Evolutionary conservation across 257 asterid species (phyloP), one percentile per base, ranked within the genome.

Genomic region (Solanum paucissectum): DNA sequence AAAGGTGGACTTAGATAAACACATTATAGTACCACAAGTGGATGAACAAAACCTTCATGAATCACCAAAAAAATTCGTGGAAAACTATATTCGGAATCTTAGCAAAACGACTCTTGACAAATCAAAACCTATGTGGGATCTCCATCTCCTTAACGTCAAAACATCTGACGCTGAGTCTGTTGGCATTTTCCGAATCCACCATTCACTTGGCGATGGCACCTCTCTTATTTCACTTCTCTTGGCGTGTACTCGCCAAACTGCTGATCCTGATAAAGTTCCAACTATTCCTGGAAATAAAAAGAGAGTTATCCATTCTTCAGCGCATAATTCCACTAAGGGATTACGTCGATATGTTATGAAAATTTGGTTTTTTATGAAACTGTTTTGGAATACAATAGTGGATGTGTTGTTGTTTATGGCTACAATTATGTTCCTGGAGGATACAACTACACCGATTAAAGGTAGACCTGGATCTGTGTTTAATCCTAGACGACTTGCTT

Each of bases 121-220:
- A 9, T 88, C 91, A 2, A 90, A 83, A 73, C 91, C 92, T n/a
- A 38, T 91, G 33, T 91, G 93, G 93, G 91, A 90, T 2, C 88
- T 91, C 75, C 92, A 91, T 86, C 64, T 91, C 36, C 89, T 91
- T 27, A 75, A 88, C 55, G 23, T 90, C 18, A 77, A 87, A 46
- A 86, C 91, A 21, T 55, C 89, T 1, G 87, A 88, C 5, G 68
- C 85, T 13, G 86, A 75, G 32, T 86, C 85, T 29, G 37, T 87
- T 9, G 87, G 86, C 18, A 33, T 91, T 18, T 76, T 90, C 18
- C 87, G 92, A 0, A 73, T 90, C 76, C 93, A 91, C 38, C 93
- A 91, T 29, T 88, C 93, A 32, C 85, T 91, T 3, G 93, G 93
- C 1, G 93, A 91, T 33, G 93, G 91, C 58, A 71, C 89, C 0